Conservation (phyloP, 768 basidiomycete species). For the Boletus pseudo-olivaceus region DNA sequence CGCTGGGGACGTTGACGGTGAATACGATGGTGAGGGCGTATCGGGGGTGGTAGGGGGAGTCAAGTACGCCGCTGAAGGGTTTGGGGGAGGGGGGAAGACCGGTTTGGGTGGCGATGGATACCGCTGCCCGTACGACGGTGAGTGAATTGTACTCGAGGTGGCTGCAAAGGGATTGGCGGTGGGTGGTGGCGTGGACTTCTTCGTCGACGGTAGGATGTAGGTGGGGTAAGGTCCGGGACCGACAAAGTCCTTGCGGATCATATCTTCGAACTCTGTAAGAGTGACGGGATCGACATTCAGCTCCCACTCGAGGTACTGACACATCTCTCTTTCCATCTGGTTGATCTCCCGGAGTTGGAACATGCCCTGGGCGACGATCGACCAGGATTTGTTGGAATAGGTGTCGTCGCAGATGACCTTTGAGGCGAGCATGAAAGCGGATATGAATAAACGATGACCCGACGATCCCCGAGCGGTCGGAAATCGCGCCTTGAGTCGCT, state of each 20-base stretch:
- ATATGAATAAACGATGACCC: conserved; percentile 68
- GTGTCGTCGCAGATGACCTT: conserved; percentile 93
- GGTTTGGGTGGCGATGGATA: conserved; percentile 34
- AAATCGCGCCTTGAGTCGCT: conserved; percentile 66
- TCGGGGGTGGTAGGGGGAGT: too few relatives aligned
- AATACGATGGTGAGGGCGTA: too few relatives aligned
- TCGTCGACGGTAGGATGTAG: conserved; percentile 58
- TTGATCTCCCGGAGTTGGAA: conserved; percentile 75
- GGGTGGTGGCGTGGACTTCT: conserved; percentile 49
- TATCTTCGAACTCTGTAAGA: conserved; percentile 56
- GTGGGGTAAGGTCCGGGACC: conserved; percentile 57
- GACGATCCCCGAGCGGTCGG: conserved; percentile 74
- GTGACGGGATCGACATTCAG: conserved; percentile 68
- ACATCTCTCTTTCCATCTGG: conserved; percentile 81
- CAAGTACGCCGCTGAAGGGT: too few relatives aligned
- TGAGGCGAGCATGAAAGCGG: conserved; percentile 69
- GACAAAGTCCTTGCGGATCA: conserved; percentile 59
- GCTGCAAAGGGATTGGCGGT: conserved; percentile 33
- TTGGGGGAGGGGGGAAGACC: not conserved
- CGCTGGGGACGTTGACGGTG: too few relatives aligned
- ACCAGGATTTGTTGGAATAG: conserved; percentile 92
- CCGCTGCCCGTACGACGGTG: conserved; percentile 27
- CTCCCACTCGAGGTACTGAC: conserved; percentile 90
- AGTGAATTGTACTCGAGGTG: conserved; percentile 28
- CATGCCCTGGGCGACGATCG: conserved; percentile 85